Conservation (phyloP, 345 rosid genomes). For the Euphorbia pulcherrima region DNA sequence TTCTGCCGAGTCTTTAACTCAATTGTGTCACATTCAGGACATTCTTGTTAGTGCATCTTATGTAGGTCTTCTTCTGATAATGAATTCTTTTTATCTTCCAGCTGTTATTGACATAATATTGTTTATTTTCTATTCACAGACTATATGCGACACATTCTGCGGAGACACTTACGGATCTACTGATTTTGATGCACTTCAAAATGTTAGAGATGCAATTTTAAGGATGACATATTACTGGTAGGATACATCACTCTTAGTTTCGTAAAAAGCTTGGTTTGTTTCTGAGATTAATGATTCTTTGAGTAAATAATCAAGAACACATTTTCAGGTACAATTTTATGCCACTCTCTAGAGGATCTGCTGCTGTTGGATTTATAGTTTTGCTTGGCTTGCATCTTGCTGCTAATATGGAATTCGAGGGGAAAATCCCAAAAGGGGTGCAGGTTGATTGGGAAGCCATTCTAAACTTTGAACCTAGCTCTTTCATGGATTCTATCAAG, state of each 20-base stretch:
- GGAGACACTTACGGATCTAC: slow-evolving; percentile 71
- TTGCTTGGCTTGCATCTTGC: slow-evolving; percentile 79
- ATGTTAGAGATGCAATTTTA: slow-evolving; percentile 67
- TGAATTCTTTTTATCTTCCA: neutral
- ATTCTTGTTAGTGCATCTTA: neutral
- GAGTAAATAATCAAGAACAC: slow-evolving; percentile 3
- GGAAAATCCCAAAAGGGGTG: slow-evolving; percentile 58
- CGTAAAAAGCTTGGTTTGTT: neutral
- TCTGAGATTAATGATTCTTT: slow-evolving; percentile 5
- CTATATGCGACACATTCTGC: slow-evolving; percentile 73
- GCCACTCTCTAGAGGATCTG: slow-evolving; percentile 94
- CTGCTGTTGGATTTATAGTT: slow-evolving; percentile 70
- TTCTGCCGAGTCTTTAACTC: neutral
- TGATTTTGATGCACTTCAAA: slow-evolving; percentile 54
- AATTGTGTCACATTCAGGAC: neutral
- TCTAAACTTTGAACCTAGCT: slow-evolving; percentile 55
- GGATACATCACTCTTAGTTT: neutral
- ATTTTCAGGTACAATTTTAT: slow-evolving; percentile 82
- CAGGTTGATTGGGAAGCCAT: slow-evolving; percentile 98
- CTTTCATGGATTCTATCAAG: slow-evolving; percentile 57
- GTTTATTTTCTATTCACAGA: slow-evolving; percentile 36
- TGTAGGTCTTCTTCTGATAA: neutral
- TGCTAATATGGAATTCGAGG: slow-evolving; percentile 84
- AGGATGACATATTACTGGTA: slow-evolving; percentile 98
- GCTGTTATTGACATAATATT: neutral